Conservation (phyloP, 257 asterid species). For the Solanum gandarillasii region DNA sequence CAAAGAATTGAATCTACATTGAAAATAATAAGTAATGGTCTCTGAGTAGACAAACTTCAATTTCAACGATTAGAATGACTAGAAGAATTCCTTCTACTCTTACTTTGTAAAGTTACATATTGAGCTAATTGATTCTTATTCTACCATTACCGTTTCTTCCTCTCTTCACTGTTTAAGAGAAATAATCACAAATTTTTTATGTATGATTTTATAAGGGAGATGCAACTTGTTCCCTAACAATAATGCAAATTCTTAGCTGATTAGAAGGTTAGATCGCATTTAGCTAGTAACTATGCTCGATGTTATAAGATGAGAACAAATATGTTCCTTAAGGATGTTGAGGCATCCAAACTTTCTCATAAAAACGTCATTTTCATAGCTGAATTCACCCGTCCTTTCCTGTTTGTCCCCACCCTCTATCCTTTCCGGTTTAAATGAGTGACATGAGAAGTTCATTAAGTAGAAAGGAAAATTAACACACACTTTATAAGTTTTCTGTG, state of each 20-base stretch:
- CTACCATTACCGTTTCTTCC: neutral
- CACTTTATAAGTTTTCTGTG: neutral
- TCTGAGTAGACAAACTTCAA: too few species aligned
- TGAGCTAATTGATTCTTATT: neutral
- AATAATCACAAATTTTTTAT: neutral
- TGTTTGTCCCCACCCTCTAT: neutral
- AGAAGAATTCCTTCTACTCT: too few species aligned
- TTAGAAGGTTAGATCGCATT: neutral
- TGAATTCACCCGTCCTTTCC: neutral
- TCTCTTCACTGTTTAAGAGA: neutral
- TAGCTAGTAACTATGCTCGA: neutral
- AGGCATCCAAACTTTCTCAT: neutral
- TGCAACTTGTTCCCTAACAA: neutral
- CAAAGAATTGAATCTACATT: too few species aligned
- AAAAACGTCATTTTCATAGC: neutral
- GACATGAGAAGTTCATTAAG: neutral
- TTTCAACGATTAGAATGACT: too few species aligned
- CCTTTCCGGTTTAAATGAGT: neutral
- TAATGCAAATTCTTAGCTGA: neutral
- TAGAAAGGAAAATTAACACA: neutral
- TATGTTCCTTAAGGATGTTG: neutral
- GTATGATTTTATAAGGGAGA: neutral
- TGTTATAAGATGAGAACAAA: neutral
- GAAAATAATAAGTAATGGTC: too few species aligned
- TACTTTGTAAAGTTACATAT: neutral